These are phyloP conservation scores for Penicillium canescens DNA, from an alignment of 495 filamentous ascomycete genomes.

Conservation along the genomic window DNA sequence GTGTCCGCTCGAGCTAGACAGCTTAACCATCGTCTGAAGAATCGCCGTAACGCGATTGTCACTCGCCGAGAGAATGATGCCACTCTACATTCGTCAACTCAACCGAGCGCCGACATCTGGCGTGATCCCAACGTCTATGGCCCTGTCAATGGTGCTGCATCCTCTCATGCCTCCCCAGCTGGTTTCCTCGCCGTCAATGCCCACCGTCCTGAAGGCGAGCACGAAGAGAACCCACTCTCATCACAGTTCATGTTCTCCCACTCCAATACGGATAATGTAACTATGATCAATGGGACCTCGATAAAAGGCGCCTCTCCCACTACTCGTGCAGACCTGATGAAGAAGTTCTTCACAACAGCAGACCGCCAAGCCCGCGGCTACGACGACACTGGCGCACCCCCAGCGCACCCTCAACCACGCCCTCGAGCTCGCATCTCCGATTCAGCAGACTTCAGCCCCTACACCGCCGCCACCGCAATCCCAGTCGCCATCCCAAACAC, in stretches of 20 bases:
- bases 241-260: slow-evolving; percentile 46
- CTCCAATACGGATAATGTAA: slow-evolving; percentile 46
- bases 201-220: slow-evolving; percentile 35
- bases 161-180: slow-evolving; percentile 35
- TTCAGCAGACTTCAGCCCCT: slow-evolving; percentile 38
- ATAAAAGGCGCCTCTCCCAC: slow-evolving; percentile 55
- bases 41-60: slow-evolving; percentile 69
- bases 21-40: slow-evolving; percentile 78
- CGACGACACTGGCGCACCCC: slow-evolving; percentile 27
- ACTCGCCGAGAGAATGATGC: slow-evolving; percentile 56
- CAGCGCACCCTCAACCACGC: slow-evolving; percentile 30
- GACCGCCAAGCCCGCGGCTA: slow-evolving; percentile 46
- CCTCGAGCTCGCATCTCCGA: slow-evolving; percentile 40
- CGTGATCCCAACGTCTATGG: slow-evolving; percentile 34
- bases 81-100: slow-evolving; percentile 31
- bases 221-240: slow-evolving; percentile 34
- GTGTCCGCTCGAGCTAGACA: slow-evolving; percentile 79
- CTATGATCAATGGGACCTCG: slow-evolving; percentile 50
- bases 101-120: slow-evolving; percentile 38
- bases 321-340: slow-evolving; percentile 53
- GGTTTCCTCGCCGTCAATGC: slow-evolving; percentile 63
- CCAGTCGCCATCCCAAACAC: slow-evolving; percentile 54
- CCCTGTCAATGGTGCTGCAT: slow-evolving; percentile 29
- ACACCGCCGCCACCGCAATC: slow-evolving; percentile 33
- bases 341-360: slow-evolving; percentile 58